Evolutionary conservation across 2,329 filamentous ascomycete genomes (phyloP), one percentile per base, ranked within the genome.

Genomic region (Waltergamsia citrina): DNA sequence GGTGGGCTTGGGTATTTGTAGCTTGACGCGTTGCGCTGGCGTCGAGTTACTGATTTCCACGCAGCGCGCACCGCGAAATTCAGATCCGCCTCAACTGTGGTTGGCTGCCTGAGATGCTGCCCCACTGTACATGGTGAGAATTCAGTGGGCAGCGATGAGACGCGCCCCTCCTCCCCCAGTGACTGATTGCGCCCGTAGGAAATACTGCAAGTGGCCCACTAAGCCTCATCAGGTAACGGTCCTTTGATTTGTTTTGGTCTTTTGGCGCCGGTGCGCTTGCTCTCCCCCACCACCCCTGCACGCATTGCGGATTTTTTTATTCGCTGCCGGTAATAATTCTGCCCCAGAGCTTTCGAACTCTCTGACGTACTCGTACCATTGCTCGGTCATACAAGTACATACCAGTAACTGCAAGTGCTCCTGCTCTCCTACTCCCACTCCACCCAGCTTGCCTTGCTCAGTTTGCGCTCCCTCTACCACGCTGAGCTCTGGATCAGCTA

Each of bases 1-100:
- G 68, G 65, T 63, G 55, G 53, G 53, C 50, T 53, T 61, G 63
- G 60, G 59, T 59, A 74, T 75, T 74, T 75, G 71, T 77, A 76
- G 65, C 63, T 71, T 66, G 60, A 65, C 63, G 68, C 64, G 66
- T 58, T 56, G 47, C 44, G 55, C 54, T 55, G 53, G 54, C 58
- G 60, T 59, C 58, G 58, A 56, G 56, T 67, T 74, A 71, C 72
- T 76, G 72, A 77, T 76, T 73, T 52, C 48, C 21, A 15, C 22
- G 11, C 28, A 31, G 16, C 20, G 20, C 34, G 34, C 28, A 17
- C 28, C 28, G 18, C 7, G 18, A 10, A 14, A 14, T 15, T 8
- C 12, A 18, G 25, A 11, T n/a, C 23, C n/a, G 7, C 18, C n/a
- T 23, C 12, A 24, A 12, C 15, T 24, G 32, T 33, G 32, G 33